These are phyloP conservation scores for Penicillium odoratum DNA, from an alignment of 495 filamentous ascomycete genomes.

Conservation along the genomic window DNA sequence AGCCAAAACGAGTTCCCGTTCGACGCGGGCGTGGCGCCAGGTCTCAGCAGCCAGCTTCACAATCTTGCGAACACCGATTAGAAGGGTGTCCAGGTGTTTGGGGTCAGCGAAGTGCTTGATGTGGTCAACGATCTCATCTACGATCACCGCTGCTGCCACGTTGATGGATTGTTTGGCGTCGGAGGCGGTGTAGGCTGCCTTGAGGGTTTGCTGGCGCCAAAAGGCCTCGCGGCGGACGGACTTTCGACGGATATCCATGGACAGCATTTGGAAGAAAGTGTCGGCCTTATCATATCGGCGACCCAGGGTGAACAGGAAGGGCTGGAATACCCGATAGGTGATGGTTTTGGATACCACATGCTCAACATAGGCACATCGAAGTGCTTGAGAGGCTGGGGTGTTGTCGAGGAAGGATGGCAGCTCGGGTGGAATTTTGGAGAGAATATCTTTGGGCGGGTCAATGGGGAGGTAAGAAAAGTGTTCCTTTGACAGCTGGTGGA, in stretches of 20 bases:
- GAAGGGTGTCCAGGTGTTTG: slow-evolving; percentile 52
- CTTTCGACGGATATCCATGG: slow-evolving; percentile 61
- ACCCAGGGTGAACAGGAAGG: slow-evolving; percentile 64
- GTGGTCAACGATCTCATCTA: slow-evolving; percentile 60
- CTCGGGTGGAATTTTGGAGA: slow-evolving; percentile 53
- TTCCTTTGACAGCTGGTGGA: slow-evolving; percentile 57
- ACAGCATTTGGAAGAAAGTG: slow-evolving; percentile 61
- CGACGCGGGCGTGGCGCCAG: slow-evolving; percentile 63
- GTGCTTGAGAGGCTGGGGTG: slow-evolving; percentile 49
- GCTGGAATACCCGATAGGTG: slow-evolving; percentile 63
- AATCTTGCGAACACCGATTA: slow-evolving; percentile 53
- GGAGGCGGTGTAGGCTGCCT: slow-evolving; percentile 62
- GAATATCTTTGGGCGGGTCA: slow-evolving; percentile 52
- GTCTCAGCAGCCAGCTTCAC: slow-evolving; percentile 66
- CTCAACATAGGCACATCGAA: slow-evolving; percentile 62
- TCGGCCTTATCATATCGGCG: slow-evolving; percentile 62
- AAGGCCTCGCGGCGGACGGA: slow-evolving; percentile 62
- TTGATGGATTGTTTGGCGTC: slow-evolving; percentile 63
- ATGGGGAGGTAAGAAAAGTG: slow-evolving; percentile 59
- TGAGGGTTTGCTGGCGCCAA: slow-evolving; percentile 64
- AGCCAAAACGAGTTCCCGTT: slow-evolving; percentile 60
- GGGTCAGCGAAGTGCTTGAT: slow-evolving; percentile 61
- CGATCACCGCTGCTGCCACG: slow-evolving; percentile 58
- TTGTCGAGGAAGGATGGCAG: slow-evolving; percentile 59
- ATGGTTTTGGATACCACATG: slow-evolving; percentile 60